Base-by-base conservation (phyloP, 1,284 basidiomycete genomes). In the Microbotryum saponariae region DNA sequence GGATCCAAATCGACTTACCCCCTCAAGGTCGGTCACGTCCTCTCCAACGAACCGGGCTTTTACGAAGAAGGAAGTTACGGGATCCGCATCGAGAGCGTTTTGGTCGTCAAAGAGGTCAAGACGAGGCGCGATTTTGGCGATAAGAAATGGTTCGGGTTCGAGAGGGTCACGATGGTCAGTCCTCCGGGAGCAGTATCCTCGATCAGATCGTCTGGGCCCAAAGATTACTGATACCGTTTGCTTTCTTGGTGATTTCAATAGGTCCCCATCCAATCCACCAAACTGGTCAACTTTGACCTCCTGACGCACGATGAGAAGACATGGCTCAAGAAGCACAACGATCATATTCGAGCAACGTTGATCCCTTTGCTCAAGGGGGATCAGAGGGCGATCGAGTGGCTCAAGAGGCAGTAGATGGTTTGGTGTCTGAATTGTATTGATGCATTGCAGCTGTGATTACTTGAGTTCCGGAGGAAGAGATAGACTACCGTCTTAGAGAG, bases 21-120 rank as follows among this genome's bases (percentile, higher is more conserved):
- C 0, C 74, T 96, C 62, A 86, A 88, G 71, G 78, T 82, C 4
- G 91, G 92, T 5, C 91, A 93, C 87, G 88, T 88, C 0, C 80
- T 94, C 27, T 91, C 89, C 0, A 94, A 96, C 73, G 89, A 98
- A 72, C 94, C 94, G 0, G 94, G 92, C 3, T 97, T 89, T 76
- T 96, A 96, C 74, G 85, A 84, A 18, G 91, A 94, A 69, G 91
- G 91, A 10, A 79, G 83, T 60, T 98, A 86, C 74, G 94, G 94
- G 1, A 91, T 97, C 68, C 85, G 94, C 1, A 90, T 94, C 69
- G 94, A 98, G 77, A 91, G 85, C 73, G 82, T 94, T 48, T 82
- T 91, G 14, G 78, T 90, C 45, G 67, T 72, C 46, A 64, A 62
- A 23, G 61, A 66, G 53, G 58, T 67, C 25, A n/a, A 55, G 21